Conservation (phyloP, 495 filamentous ascomycete genomes). For the Eremomyces bilateralis region DNA sequence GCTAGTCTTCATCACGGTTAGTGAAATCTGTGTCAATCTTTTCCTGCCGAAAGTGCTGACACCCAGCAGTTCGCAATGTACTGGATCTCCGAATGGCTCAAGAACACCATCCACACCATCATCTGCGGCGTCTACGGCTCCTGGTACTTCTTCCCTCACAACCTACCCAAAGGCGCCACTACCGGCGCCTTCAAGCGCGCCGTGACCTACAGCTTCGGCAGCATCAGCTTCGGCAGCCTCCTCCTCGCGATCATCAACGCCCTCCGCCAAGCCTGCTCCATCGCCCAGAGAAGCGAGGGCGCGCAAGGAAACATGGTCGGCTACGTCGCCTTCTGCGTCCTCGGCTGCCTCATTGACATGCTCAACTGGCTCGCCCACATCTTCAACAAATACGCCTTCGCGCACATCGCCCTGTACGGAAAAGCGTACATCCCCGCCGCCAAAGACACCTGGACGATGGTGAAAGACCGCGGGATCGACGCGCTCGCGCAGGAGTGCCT, state of each 20-base stretch:
- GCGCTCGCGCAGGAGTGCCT: constrained; percentile 79
- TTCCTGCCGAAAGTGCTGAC: too few relatives aligned
- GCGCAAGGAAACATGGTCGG: constrained; percentile 46
- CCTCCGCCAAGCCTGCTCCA: constrained; percentile 51
- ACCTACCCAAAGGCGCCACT: constrained; percentile 55
- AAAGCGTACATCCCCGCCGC: constrained; percentile 67
- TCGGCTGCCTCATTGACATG: constrained; percentile 53
- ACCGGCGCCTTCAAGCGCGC: constrained; percentile 54
- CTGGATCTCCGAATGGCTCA: constrained; percentile 81
- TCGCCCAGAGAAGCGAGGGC: constrained; percentile 43
- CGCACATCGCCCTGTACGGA: constrained; percentile 78
- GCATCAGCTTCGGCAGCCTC: constrained; percentile 66
- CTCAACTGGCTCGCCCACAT: constrained; percentile 71
- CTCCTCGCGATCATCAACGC: constrained; percentile 76
- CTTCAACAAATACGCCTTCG: constrained; percentile 72
- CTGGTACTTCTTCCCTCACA: constrained; percentile 67
- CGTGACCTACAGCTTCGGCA: constrained; percentile 78
- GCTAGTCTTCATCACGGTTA: constrained; percentile 62
- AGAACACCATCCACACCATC: constrained; percentile 76
- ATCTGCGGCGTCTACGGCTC: constrained; percentile 77
- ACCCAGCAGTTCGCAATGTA: constrained; percentile 83
- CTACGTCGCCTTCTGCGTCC: constrained; percentile 42
- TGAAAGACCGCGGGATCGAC: constrained; percentile 79
- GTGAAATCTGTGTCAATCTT: too few relatives aligned
- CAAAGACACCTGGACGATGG: constrained; percentile 77